These are phyloP conservation scores for Dactylellina sp. DNA, from an alignment of 2,329 filamentous ascomycete genomes.

Conservation along the genomic window DNA sequence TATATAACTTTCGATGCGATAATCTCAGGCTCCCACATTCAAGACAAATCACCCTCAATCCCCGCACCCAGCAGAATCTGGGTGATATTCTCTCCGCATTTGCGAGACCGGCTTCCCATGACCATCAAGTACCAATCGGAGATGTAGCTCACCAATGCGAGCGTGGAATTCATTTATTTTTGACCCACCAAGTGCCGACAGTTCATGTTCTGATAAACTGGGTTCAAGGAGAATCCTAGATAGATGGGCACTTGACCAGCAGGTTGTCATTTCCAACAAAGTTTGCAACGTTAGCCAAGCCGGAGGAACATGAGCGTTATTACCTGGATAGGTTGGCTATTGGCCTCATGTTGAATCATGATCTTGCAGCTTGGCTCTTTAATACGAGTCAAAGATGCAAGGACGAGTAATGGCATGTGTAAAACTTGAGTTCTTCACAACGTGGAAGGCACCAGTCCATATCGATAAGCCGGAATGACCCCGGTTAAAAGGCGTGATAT, in stretches of 20 bases:
- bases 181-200: slow-evolving; percentile 9
- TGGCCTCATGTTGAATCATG: too few species aligned
- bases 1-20: too few species aligned
- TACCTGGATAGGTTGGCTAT: slow-evolving; percentile 24
- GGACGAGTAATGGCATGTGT: slow-evolving; percentile 18
- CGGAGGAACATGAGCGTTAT: background rate
- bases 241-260: slow-evolving; percentile 31
- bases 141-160: background rate
- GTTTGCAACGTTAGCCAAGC: slow-evolving; percentile 25
- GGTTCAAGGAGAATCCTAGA: slow-evolving; percentile 2
- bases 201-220: slow-evolving; percentile 1
- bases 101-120: background rate
- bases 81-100: slow-evolving; percentile 2
- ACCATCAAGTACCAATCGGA: background rate
- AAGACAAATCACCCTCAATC: background rate
- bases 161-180: background rate
- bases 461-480: slow-evolving; percentile 18
- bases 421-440: background rate
- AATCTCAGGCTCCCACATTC: too few species aligned
- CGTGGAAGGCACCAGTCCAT: background rate
- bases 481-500: slow-evolving; percentile 7
- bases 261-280: slow-evolving; percentile 27
- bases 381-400: slow-evolving; percentile 42
- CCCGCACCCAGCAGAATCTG: background rate
- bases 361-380: too few species aligned